Base-by-base conservation (phyloP, 2,329 filamentous ascomycete species). In the Pseudogymnoascus pannorum region DNA sequence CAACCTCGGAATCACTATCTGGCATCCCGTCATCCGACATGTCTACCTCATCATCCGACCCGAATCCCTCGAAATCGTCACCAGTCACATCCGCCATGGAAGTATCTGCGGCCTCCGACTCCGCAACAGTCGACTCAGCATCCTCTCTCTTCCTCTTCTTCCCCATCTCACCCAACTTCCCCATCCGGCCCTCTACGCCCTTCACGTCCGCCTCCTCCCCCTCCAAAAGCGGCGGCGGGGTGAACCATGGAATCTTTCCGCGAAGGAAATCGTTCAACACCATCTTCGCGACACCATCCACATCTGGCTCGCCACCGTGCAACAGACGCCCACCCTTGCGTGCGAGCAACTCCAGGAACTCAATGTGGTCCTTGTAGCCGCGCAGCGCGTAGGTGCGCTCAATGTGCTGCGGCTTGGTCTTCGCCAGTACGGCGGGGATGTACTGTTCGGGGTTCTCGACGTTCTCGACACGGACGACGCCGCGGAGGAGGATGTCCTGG, bases 401-500 rank as follows among this genome's bases (percentile, higher is more conserved):
- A 70, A 99, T 83, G 72, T 99, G 93, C 64, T 89, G 88, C 35
- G 84, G 83, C 75, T 96, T 93, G 38, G 94, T 92, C 63, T 87
- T 88, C 57, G 78, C 81, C 60, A 99, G 77, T 2, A 97, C 84
- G 12, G 89, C 90, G 0, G 88, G 84, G 44, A 99, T 94, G 72
- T 99, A 99, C 69, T 99, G 94, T 70, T 95, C 92, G 0, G 94
- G 94, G 70, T 97, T 89, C 67, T 97, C 89, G 0, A 99, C 93
- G 71, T 96, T 97, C 74, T 99, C 94, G 2, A 97, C 90, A 67
- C 94, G 84, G 9, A 96, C 92, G 6, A 96, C 92, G 66, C 94
- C 94, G 66, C 93, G 85, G 8, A 99, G 81, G 3, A 99, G 81
- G 61, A 99, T 88, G 66, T 97, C 92, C 69, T 92, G 86, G 26